These are phyloP conservation scores for Oryza rufipogon DNA, from an alignment of 176 grass and related monocot genomes.

Conservation along the genomic window DNA sequence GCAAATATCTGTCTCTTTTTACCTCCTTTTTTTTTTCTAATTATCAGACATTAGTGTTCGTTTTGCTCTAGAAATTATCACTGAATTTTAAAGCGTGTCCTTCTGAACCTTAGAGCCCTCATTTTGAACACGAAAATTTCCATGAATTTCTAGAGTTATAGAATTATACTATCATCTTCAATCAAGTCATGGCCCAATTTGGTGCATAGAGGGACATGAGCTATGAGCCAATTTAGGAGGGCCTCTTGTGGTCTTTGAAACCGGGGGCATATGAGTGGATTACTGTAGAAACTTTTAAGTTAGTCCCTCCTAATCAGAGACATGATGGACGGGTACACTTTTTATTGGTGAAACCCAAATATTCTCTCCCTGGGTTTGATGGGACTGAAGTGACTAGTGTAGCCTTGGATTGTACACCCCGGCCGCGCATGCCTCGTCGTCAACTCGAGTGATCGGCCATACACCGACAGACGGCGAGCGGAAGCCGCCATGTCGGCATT, in stretches of 20 bases:
- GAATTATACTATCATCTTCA: background rate
- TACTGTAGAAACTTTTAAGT: background rate
- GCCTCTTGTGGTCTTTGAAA: background rate
- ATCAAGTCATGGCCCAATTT: background rate
- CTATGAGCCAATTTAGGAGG: background rate
- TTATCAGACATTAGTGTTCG: background rate
- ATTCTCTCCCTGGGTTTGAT: constrained; percentile 12
- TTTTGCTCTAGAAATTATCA: background rate
- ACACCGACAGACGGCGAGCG: background rate
- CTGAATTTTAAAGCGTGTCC: background rate
- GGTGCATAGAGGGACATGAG: background rate
- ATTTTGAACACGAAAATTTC: background rate
- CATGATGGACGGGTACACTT: background rate
- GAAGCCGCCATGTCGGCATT: background rate
- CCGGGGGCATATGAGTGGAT: background rate
- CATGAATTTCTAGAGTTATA: background rate
- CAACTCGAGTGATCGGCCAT: background rate
- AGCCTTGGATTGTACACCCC: background rate
- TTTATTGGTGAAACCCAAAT: constrained; percentile 10
- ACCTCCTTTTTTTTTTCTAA: background rate
- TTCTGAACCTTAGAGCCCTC: background rate
- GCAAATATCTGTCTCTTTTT: background rate
- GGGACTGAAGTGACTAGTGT: constrained; percentile 1
- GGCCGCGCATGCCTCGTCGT: constrained; percentile 24
- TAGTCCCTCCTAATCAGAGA: background rate